phyloP scores from a whole-genome alignment of 176 grass and related monocot genomes.

The Sorghum bicolor region Sorghum_bicolor_NCBIv3 NC_012871.2:19796501-19797000 shows the following conservation, averaged over 20 bases:
- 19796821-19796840: neutral
- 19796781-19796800: neutral
- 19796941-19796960: neutral
- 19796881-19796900: neutral
- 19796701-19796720: neutral
- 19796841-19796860: neutral
- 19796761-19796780: neutral
- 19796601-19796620: neutral
- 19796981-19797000: neutral
- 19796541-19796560: neutral
- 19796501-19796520: neutral
- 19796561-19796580: neutral
- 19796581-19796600: neutral
- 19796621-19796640: neutral
- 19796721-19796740: neutral
- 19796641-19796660: neutral
- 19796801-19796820: neutral
- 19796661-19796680: neutral
- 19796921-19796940: neutral
- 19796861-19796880: neutral
- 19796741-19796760: neutral
- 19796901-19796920: neutral
- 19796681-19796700: neutral
- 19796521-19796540: neutral
- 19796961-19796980: neutral